Evolutionary conservation across 164 flowering plant species (phyloP), one percentile per base, ranked within the genome.

Genomic region (Nymphaea colorata): DNA sequence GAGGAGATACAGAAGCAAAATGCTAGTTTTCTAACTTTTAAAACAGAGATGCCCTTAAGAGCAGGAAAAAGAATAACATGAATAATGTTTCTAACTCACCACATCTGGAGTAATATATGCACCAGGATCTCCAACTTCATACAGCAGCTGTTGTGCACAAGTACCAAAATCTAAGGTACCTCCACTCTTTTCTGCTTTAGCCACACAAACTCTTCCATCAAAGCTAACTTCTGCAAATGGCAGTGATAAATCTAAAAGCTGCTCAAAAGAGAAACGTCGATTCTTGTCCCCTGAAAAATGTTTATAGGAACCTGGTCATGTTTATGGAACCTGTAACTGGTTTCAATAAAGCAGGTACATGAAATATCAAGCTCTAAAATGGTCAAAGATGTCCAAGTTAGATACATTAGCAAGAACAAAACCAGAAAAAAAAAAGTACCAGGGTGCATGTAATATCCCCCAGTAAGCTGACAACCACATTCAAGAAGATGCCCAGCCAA

Each of bases 391-490:
- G 11, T 45, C 2, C 53, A 5, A 5, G 11, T 10, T 45, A 45
- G 11, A 45, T 45, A 25, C 53, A 45, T 45, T 10, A 5, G 53
- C 53, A 45, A 45, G 53, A 25, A 25, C 36, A 1, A 25, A 25
- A 25, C 36, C 36, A 25, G 36, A 45, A 45, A 45, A 5, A 45
- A 45, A 45, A 45, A 5, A 41, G n/a, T 69, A 94, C 98, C 95
- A 79, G 98, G 97, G 80, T 94, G 98, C 89, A 87, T 84, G 83
- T 81, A 91, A 76, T 89, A 94, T 53, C 99, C 99, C 65, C 99
- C 99, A 25, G 99, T 94, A 62, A 94, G 95, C 78, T 94, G 99
- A 78, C 97, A 91, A 63, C 99, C 99, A 78, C 99, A 94, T 79
- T 94, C 99, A 64, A 94, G 80, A 77, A 94, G 93, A 73, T 91